These are phyloP conservation scores for Venturia effusa DNA, from an alignment of 2,329 filamentous ascomycete species.

Conservation along the genomic window DNA sequence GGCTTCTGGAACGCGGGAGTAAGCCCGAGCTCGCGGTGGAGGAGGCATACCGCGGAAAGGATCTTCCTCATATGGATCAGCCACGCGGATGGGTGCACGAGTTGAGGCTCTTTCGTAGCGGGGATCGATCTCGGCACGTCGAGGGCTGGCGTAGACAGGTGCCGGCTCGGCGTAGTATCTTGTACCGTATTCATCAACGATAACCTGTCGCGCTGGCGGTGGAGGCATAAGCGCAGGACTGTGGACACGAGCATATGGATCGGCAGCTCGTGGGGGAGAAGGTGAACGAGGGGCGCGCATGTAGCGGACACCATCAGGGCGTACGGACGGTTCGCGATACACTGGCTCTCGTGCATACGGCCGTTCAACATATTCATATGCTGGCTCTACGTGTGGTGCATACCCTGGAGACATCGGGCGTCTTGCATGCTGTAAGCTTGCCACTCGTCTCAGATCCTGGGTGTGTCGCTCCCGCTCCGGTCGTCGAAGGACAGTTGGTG, in stretches of 20 bases:
- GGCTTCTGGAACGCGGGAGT: conserved; percentile 5
- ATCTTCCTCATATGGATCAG: conserved; percentile 6
- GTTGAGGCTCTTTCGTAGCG: neutral
- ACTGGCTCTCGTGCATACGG: conserved; percentile 20
- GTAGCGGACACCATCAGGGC: conserved; percentile 25
- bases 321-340: conserved; percentile 28
- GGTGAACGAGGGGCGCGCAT: conserved; percentile 27
- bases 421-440: conserved; percentile 36
- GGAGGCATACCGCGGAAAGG: conserved; percentile 6
- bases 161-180: conserved; percentile 51
- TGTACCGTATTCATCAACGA: conserved; percentile 74
- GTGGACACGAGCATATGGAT: conserved; percentile 21
- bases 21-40: conserved; percentile 5
- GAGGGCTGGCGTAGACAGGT: neutral
- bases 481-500: conserved; percentile 25
- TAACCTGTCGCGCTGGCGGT: conserved; percentile 50
- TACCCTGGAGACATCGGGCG: conserved; percentile 32
- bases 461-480: conserved; percentile 32
- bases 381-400: conserved; percentile 23
- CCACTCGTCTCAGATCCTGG: conserved; percentile 36
- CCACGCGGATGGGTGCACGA: neutral
- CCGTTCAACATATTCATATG: conserved; percentile 31
- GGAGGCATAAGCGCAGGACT: conserved; percentile 28
- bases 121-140: neutral
- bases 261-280: conserved; percentile 24